A percentile compares a stretch with the other conserved stretches of the same genome.
phyloP scores from a whole-genome alignment of 768 basidiomycete species.

The Lyophyllum atratum region DNA sequence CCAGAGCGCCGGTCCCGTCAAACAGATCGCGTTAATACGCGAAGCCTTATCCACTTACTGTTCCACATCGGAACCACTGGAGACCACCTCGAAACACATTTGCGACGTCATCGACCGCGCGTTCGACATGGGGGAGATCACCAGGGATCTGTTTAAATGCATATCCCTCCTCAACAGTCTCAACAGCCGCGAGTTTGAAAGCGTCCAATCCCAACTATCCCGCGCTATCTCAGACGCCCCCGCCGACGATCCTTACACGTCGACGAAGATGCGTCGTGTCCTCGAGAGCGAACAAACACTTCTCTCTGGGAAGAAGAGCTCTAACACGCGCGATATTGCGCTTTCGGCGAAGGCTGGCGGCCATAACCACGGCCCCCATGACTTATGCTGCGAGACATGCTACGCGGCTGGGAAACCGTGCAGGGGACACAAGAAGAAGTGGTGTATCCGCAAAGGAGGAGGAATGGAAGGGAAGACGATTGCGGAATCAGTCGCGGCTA shows the following conservation, averaged over 20 bases:
- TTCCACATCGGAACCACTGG: background rate
- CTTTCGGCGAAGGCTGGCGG: background rate
- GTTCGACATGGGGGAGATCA: slow-evolving; percentile 1
- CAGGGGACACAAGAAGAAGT: slow-evolving; percentile 13
- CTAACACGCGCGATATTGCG: background rate
- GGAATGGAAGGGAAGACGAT: slow-evolving; percentile 20
- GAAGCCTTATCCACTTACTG: slow-evolving; percentile 4
- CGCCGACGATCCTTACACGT: slow-evolving; percentile 7
- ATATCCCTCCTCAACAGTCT: slow-evolving; percentile 2
- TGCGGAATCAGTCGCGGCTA: slow-evolving; percentile 17
- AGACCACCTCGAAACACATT: background rate
- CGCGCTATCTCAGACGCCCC: slow-evolving; percentile 11
- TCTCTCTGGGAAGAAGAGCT: background rate
- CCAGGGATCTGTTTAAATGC: background rate
- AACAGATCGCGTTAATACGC: background rate
- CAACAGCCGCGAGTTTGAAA: background rate
- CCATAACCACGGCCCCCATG: background rate
- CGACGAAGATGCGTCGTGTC: background rate
- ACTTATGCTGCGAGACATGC: slow-evolving; percentile 17
- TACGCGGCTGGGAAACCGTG: background rate
- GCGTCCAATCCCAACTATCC: background rate
- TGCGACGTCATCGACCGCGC: background rate
- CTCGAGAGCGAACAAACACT: background rate
- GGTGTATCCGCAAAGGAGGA: slow-evolving; percentile 21
- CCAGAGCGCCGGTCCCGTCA: background rate